phyloP scores from a whole-genome alignment of 225 moss, liverwort and hornwort species.

The Thuidium tamariscinum region DNA sequence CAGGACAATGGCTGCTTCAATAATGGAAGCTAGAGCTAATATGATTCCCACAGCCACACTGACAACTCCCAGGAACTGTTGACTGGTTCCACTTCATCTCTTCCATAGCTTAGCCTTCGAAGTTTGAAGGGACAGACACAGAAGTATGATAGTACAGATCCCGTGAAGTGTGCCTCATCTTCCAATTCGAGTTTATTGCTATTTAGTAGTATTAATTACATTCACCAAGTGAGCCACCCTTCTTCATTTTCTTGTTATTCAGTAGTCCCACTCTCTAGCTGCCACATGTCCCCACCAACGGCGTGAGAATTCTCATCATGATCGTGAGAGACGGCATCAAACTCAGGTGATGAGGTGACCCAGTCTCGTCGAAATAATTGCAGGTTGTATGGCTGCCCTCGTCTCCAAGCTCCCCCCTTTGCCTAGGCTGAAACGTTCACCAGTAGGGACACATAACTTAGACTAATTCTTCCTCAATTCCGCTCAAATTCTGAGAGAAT shows the following conservation, averaged over 20 bases:
- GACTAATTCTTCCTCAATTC: background rate
- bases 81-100: background rate
- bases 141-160: background rate
- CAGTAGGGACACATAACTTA: background rate
- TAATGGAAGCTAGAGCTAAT: background rate
- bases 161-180: background rate
- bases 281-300: constrained; percentile 1
- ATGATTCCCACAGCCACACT: background rate
- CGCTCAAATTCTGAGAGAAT: background rate
- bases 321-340: background rate
- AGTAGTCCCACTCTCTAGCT: background rate
- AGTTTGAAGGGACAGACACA: background rate
- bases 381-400: background rate
- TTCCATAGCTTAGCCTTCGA: background rate
- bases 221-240: background rate
- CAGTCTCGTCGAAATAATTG: background rate
- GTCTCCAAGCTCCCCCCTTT: background rate
- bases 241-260: background rate
- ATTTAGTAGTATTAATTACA: no score
- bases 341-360: background rate
- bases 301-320: background rate
- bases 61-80: background rate
- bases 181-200: no score
- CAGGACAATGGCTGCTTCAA: background rate
- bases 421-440: background rate